Percentiles rank a stretch among this genome's conserved stretches.
Evolutionary conservation across 1,284 basidiomycete genomes (phyloP).

Genomic region (Ganoderma multipileum): DNA sequence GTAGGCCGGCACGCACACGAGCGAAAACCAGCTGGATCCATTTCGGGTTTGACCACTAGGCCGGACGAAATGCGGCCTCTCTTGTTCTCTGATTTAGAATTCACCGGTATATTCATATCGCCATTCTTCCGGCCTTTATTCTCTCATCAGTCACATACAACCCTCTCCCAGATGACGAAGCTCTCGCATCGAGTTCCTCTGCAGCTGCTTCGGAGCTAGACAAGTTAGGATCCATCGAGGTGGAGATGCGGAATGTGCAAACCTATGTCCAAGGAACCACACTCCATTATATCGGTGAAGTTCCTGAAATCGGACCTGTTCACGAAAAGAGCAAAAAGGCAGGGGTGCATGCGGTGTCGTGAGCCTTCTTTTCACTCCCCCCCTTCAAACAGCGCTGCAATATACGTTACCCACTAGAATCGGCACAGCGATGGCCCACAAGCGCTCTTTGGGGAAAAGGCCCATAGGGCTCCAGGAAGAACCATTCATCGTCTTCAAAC

Average conservation of each 20-base stretch:
- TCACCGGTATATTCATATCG: too few species aligned
- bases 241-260: constrained; percentile 11
- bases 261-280: too few species aligned
- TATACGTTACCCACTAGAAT: neutral
- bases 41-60: neutral
- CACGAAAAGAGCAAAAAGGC: constrained; percentile 32
- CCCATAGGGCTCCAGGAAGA: neutral
- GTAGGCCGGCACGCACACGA: neutral
- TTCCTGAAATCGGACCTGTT: constrained; percentile 15
- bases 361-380: neutral
- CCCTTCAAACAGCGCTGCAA: neutral
- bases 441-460: neutral
- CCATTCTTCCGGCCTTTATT: neutral
- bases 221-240: constrained; percentile 1
- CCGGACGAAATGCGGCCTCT: neutral
- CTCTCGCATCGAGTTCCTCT: neutral
- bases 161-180: constrained; percentile 8
- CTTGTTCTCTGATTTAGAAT: constrained; percentile 1
- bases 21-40: neutral
- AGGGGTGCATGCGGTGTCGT: constrained; percentile 27
- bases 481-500: constrained; percentile 22
- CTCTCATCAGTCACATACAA: neutral
- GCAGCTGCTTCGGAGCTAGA: neutral
- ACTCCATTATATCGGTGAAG: neutral
- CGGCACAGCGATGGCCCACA: neutral